Evolutionary conservation across 2,329 filamentous ascomycete genomes (phyloP).

Genomic region (Chrysoporthe puriensis): DNA sequence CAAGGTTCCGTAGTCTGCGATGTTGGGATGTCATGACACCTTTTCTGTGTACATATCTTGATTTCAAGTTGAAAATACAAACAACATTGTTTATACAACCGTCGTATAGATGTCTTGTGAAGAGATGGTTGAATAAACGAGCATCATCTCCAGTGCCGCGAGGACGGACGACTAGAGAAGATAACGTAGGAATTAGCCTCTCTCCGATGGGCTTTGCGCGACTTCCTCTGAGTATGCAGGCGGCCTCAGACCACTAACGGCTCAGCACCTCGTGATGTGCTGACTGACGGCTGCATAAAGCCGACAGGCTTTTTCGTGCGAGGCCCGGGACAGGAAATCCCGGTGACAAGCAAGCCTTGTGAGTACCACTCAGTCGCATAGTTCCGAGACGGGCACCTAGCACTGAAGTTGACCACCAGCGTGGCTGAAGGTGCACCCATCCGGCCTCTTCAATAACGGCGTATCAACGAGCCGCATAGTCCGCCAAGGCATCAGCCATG

Average conservation of each 20-base stretch:
- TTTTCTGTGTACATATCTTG: slow-evolving; percentile 27
- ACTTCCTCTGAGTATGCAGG: no score
- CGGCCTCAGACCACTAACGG: no score
- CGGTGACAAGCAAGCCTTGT: no score
- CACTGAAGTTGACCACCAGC: no score
- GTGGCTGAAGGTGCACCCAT: not conserved
- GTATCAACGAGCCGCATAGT: not conserved
- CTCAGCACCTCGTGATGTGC: no score
- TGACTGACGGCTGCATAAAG: no score
- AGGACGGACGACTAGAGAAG: not conserved
- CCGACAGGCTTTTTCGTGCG: no score
- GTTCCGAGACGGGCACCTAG: no score
- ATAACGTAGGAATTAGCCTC: no score
- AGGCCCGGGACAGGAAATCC: no score
- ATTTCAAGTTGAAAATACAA: slow-evolving; percentile 18
- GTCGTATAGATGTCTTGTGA: not conserved
- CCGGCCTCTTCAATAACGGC: not conserved
- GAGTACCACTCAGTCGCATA: no score
- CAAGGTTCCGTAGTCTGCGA: slow-evolving; percentile 20
- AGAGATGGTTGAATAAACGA: not conserved
- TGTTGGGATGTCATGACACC: slow-evolving; percentile 18
- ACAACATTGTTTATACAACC: not conserved
- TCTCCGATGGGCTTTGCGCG: no score
- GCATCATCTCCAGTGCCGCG: not conserved
- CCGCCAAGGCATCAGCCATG: not conserved